Conservation (phyloP, 192 early-diverging fungal species). For the Rhizophlyctis rosea region DNA sequence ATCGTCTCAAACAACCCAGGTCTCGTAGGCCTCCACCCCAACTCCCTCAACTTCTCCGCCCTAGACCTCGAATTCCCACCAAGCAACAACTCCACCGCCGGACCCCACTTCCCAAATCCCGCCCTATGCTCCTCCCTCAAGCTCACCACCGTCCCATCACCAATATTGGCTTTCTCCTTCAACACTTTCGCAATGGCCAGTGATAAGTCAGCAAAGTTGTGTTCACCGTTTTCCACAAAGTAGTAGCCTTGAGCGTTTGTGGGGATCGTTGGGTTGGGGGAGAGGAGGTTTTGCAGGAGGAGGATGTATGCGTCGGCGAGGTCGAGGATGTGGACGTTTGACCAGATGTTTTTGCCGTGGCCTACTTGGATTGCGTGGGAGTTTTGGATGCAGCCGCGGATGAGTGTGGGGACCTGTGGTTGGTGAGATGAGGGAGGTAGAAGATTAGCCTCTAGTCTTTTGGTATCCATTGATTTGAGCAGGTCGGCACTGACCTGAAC, state of each 20-base stretch:
- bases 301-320: conserved; percentile 5
- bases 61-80: no score
- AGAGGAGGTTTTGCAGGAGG: not conserved
- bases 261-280: not conserved
- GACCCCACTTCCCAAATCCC: no score
- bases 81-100: no score
- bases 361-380: conserved; percentile 17
- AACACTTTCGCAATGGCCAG: conserved; percentile 4
- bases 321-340: conserved; percentile 25
- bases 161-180: not conserved
- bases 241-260: conserved; percentile 9
- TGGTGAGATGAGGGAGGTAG: no score
- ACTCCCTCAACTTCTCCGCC: no score
- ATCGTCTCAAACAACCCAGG: no score
- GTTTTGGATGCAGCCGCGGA: conserved; percentile 7
- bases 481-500: no score
- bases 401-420: conserved; percentile 28
- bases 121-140: no score
- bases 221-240: conserved; percentile 20
- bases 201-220: conserved; percentile 1
- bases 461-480: no score
- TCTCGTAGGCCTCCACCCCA: no score
- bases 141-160: conserved; percentile 8
- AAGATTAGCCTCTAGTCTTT: no score
- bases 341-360: conserved; percentile 24